phyloP scores from a whole-genome alignment of 352 stramenopile species.

The Pythium periplocum region DNA sequence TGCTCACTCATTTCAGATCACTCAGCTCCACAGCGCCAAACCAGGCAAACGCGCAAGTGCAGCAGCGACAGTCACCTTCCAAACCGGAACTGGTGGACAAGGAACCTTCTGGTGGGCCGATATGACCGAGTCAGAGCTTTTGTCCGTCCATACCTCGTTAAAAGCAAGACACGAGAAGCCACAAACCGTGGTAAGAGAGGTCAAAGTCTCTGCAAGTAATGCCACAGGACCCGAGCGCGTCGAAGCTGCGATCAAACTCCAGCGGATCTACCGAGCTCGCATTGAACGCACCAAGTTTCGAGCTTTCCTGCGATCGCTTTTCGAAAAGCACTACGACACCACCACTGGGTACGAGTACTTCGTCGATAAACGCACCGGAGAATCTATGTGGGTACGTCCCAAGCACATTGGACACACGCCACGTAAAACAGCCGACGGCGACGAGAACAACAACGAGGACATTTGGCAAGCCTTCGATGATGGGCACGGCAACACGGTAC shows the following conservation, averaged over 20 bases:
- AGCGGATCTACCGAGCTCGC: slow-evolving; percentile 63
- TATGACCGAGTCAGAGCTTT: slow-evolving; percentile 50
- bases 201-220: slow-evolving; percentile 41
- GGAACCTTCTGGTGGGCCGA: slow-evolving; percentile 41
- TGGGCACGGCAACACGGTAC: slow-evolving; percentile 54
- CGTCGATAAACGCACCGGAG: slow-evolving; percentile 57
- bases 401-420: slow-evolving; percentile 12
- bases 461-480: slow-evolving; percentile 57
- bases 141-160: slow-evolving; percentile 42
- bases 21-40: slow-evolving; percentile 24
- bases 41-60: slow-evolving; percentile 2
- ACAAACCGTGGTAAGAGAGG: slow-evolving; percentile 9
- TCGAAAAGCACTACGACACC: slow-evolving; percentile 45
- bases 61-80: slow-evolving; percentile 38
- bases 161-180: slow-evolving; percentile 32
- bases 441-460: slow-evolving; percentile 14
- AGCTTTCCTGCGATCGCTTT: slow-evolving; percentile 44
- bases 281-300: slow-evolving; percentile 62
- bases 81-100: slow-evolving; percentile 22
- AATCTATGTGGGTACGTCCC: slow-evolving; percentile 50
- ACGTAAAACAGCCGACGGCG: slow-evolving; percentile 13
- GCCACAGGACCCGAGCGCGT: slow-evolving; percentile 59
- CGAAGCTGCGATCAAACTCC: slow-evolving; percentile 50
- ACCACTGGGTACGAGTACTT: slow-evolving; percentile 45
- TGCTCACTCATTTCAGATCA: slow-evolving; percentile 57